These are phyloP conservation scores for Trichoderma polysporum DNA, from an alignment of 2,329 filamentous ascomycete genomes.

Conservation along the genomic window DNA sequence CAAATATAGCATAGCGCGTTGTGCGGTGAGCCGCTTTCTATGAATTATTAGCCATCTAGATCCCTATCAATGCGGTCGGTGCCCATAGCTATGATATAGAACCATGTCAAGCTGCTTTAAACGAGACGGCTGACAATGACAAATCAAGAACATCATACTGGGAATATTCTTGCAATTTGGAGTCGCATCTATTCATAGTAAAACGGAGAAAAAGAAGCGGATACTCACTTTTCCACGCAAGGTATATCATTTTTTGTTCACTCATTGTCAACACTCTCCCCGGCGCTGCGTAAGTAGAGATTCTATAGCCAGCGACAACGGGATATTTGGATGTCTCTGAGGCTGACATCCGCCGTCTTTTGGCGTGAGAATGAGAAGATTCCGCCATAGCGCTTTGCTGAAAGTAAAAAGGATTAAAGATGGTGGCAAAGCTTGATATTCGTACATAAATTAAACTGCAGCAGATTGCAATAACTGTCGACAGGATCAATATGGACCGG, in stretches of 20 bases:
- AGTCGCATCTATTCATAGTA: background rate
- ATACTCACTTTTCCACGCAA: conserved; percentile 7
- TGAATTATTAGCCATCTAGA: background rate
- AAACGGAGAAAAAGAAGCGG: background rate
- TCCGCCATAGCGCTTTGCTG: background rate
- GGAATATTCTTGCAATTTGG: background rate
- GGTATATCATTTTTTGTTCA: conserved; percentile 6
- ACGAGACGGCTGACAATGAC: background rate
- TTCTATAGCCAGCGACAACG: conserved; percentile 10
- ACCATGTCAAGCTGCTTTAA: background rate
- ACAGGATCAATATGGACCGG: background rate
- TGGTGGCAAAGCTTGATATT: too few species aligned
- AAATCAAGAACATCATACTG: background rate
- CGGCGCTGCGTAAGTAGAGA: background rate
- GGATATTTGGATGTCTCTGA: conserved; percentile 1
- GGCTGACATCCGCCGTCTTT: background rate
- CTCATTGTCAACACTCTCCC: conserved; percentile 2
- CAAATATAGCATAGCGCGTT: conserved; percentile 2
- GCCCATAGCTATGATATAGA: background rate
- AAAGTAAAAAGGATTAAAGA: too few species aligned
- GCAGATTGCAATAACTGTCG: background rate
- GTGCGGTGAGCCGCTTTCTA: conserved; percentile 10
- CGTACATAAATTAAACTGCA: background rate
- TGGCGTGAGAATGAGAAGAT: background rate
- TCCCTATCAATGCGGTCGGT: background rate